Evolutionary conservation across 805 yeast species (phyloP).

Genomic region (Kodamaea kaohsiungensis): DNA sequence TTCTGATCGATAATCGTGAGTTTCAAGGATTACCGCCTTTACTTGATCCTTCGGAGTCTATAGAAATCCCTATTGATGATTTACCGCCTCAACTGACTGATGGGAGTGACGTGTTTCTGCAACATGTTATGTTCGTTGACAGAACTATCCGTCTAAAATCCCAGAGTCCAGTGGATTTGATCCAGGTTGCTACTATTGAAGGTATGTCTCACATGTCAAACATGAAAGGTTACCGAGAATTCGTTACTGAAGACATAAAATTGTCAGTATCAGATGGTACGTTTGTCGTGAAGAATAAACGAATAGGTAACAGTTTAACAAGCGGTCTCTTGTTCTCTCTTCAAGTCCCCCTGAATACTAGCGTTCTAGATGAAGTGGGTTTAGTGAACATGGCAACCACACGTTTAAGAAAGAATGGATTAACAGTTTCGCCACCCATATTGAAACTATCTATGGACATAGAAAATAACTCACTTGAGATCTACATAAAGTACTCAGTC

Average conservation of each 20-base stretch:
- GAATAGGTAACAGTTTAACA: conserved; percentile 7
- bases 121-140: conserved; percentile 13
- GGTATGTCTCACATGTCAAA: conserved; percentile 8
- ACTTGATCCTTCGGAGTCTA: conserved; percentile 16
- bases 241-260: conserved; percentile 17
- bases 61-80: conserved; percentile 14
- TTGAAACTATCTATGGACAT: conserved; percentile 15
- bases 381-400: conserved; percentile 13
- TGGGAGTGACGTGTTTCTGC: neutral
- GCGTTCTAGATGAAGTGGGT: conserved; percentile 16
- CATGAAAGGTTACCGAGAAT: conserved; percentile 5
- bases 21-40: conserved; percentile 12
- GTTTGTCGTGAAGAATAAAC: conserved; percentile 11
- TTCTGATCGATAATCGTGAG: conserved; percentile 1
- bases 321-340: conserved; percentile 10
- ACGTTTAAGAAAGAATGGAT: conserved; percentile 13
- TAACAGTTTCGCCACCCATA: conserved; percentile 8
- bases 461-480: conserved; percentile 11
- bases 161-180: conserved; percentile 13
- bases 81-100: neutral
- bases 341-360: conserved; percentile 2
- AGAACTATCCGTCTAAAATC: conserved; percentile 11
- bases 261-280: conserved; percentile 9
- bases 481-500: conserved; percentile 17
- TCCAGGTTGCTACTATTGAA: neutral